Evolutionary conservation across 163 green algal species (phyloP).

Genomic region (Scenedesmus sp.): DNA sequence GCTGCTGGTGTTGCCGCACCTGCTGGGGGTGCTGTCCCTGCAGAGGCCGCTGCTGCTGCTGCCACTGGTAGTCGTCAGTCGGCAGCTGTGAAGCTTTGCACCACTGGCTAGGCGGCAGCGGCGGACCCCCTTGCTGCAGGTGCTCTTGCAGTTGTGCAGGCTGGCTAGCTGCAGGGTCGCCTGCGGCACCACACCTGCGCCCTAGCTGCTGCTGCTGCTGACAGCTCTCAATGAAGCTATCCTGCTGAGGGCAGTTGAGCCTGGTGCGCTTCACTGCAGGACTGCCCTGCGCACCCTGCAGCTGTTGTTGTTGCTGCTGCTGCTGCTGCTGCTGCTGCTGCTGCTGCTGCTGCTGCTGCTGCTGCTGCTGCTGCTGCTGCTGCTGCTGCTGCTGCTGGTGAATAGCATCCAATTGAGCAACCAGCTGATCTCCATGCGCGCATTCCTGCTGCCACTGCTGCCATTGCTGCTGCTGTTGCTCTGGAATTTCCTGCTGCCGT

Average conservation of each 20-base stretch:
- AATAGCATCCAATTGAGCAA: not conserved
- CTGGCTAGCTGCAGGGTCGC: not conserved
- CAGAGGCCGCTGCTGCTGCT: not conserved
- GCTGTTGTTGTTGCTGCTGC: not conserved
- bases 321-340: conserved; percentile 12
- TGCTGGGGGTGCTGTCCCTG: not conserved
- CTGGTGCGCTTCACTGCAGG: not conserved
- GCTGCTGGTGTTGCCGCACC: not conserved
- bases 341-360: not conserved
- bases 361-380: conserved; percentile 22
- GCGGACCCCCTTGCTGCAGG: not conserved
- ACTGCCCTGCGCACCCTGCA: not conserved
- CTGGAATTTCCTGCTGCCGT: not conserved
- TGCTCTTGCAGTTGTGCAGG: not conserved
- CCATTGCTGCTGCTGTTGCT: conserved; percentile 14
- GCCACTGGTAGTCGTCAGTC: not conserved
- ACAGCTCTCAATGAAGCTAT: not conserved
- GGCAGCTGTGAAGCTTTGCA: not conserved
- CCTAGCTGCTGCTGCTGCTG: conserved; percentile 32
- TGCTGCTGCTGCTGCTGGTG: not conserved
- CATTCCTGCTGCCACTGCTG: conserved; percentile 1
- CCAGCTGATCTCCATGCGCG: not conserved
- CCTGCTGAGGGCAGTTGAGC: not conserved
- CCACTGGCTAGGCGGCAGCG: not conserved
- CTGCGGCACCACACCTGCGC: no score